phyloP scores from a whole-genome alignment of 2,329 filamentous ascomycete species.

The Talaromyces sp. region DNA sequence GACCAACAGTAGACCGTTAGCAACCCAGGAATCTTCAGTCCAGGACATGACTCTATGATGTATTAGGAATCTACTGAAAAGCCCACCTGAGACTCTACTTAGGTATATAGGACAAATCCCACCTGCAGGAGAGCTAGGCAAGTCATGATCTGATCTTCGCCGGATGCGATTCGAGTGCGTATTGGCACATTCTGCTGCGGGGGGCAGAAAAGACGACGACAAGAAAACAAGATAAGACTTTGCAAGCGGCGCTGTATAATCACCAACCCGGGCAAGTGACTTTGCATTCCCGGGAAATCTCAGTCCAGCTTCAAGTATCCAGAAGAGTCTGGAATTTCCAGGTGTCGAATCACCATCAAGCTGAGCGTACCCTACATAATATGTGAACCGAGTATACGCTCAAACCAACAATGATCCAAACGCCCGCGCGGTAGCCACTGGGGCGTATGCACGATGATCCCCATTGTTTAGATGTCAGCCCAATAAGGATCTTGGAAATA shows the following conservation, averaged over 20 bases:
- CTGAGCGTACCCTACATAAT: neutral
- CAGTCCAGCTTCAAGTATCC: neutral
- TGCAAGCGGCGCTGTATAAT: neutral
- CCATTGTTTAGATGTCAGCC: neutral
- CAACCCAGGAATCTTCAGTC: neutral
- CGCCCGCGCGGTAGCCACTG: neutral
- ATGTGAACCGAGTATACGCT: neutral
- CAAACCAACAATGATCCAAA: neutral
- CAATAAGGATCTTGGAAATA: neutral
- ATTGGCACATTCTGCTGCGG: neutral
- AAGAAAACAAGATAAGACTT: neutral
- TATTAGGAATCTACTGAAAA: neutral
- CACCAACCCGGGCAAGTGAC: neutral
- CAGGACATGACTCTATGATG: neutral
- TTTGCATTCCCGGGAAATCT: neutral
- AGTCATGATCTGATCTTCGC: conserved; percentile 1
- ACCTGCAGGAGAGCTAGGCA: neutral
- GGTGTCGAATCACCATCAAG: neutral
- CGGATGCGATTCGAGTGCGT: neutral
- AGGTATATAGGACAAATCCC: neutral
- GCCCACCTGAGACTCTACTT: neutral
- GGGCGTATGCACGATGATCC: neutral
- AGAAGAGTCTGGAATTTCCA: neutral
- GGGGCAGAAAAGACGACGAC: conserved; percentile 6
- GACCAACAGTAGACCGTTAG: neutral